Evolutionary conservation across 176 grass and related monocot genomes (phyloP), one percentile per base, ranked within the genome.

Genomic region (Oryza nivara): DNA sequence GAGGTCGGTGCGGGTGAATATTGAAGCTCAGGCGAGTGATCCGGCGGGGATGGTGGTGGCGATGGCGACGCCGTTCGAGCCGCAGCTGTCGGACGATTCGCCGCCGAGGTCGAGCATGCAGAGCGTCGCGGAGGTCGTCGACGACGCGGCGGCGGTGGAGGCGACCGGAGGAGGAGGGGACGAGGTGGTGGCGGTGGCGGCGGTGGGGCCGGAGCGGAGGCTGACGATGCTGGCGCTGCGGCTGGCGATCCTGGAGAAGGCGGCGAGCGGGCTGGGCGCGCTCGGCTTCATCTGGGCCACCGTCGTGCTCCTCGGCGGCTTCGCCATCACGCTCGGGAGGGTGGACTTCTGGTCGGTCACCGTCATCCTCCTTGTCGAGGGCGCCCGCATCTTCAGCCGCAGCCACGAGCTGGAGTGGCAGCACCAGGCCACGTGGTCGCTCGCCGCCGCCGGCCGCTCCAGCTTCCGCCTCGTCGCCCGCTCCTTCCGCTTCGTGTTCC

Each of bases 371-470:
- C 88, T 93, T 38, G 75, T 93, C 67, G 95, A 98, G 80, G 92
- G 95, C 36, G 82, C 89, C 0, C 78, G 92, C 44, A 92, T 98
- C 46, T 95, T 98, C 61, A 95, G 92, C 87, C 91, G 95, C 49
- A 98, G 92, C 91, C 95, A 98, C 14, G 95, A 98, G 85, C 91
- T 98, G 4, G 92, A 98, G 86, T 98, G 92, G 95, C 92, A 95
- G 87, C 95, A 95, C 86, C 95, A 93, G 76, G 84, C 92, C 58
- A 95, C 95, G 0, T 97, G 86, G 92, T 92, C 90, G 2, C 76
- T 94, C 83, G 11, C 84, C n/a, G 80, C 82, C 67, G 88, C 88
- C 7, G 78, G 88, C 17, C 75, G 80, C 3, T 84, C 89, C 26
- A 91, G 92, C 86, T 88, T 82, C 84, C 82, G 82, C 19, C 75